A percentile compares a stretch with the other conserved stretches of the same genome.
Evolutionary conservation across 1,284 basidiomycete genomes (phyloP).

Genomic region (Ceratobasidium sp.): DNA sequence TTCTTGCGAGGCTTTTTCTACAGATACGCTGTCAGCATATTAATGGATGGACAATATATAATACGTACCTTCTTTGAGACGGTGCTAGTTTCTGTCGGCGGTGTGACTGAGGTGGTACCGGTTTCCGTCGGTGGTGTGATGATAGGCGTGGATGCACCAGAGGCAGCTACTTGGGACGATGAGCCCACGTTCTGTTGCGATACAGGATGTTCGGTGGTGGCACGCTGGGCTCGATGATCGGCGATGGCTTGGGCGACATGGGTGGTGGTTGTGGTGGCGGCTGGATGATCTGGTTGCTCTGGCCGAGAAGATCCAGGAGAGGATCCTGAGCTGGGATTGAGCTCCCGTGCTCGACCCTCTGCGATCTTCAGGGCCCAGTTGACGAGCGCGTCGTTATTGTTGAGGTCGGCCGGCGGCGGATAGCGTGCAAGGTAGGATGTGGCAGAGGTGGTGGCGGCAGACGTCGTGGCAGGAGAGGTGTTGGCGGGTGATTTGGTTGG

Average conservation of each 20-base stretch:
- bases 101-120: neutral
- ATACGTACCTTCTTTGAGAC: neutral
- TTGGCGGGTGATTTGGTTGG: neutral
- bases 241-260: constrained; percentile 6
- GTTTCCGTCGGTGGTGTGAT: neutral
- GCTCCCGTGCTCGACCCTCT: neutral
- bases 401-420: constrained; percentile 4
- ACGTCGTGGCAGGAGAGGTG: neutral
- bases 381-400: neutral
- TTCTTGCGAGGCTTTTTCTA: neutral
- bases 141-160: neutral
- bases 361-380: neutral
- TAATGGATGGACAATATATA: neutral
- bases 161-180: neutral
- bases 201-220: neutral
- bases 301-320: neutral
- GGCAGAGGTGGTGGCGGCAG: neutral
- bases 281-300: neutral
- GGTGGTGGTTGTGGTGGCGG: neutral
- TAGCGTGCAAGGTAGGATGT: neutral
- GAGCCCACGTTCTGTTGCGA: neutral
- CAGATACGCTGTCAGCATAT: neutral
- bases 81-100: neutral
- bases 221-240: neutral
- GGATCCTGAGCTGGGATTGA: neutral